Evolutionary conservation across 306 rosid genomes (phyloP), one percentile per base, ranked within the genome.

Genomic region (Ammopiptanthus mongolicus): DNA sequence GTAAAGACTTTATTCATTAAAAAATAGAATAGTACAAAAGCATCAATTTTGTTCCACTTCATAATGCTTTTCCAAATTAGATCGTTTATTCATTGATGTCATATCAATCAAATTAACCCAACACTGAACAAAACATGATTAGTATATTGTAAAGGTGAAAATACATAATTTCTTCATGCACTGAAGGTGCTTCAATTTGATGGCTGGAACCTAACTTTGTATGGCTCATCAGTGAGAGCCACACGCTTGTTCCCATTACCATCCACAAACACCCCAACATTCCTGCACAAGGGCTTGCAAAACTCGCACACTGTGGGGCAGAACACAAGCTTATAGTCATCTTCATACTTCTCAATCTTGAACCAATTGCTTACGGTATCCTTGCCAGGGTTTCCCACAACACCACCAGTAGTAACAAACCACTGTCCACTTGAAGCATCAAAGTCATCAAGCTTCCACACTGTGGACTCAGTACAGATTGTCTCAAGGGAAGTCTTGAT

Each of bases 311-410:
- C 92, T 0, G 66, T 79, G 23, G 96, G 98, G 17, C 94, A 90
- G 29, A 72, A 90, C 12, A 80, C 72, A 5, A 92, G 48, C 77
- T 87, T 90, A 75, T 88, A 92, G 10, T 75, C 88, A 3, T 55
- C 67, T 2, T 75, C 86, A 8, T 64, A 74, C 62, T 84, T 86
- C 85, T 88, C 94, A 36, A 93, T 87, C 89, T 88, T 90, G 70
- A 90, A 86, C 92, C 91, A 90, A 11, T 84, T 90, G 52, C 56
- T 36, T 0, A 75, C 28, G 0, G 91, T 88, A 21, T 69, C n/a
- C 29, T 11, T 51, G 1, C 91, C 87, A 0, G 89, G 89, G 73
- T 86, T 84, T 18, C 89, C 96, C 3, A 69, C 44, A 47, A 81
- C 83, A 0, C 92, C 89, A 0, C 89, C 88, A 0, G 74, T 82